Conservation (phyloP, 2,329 filamentous ascomycete species). For the Didymosphaeria variabile region DNA sequence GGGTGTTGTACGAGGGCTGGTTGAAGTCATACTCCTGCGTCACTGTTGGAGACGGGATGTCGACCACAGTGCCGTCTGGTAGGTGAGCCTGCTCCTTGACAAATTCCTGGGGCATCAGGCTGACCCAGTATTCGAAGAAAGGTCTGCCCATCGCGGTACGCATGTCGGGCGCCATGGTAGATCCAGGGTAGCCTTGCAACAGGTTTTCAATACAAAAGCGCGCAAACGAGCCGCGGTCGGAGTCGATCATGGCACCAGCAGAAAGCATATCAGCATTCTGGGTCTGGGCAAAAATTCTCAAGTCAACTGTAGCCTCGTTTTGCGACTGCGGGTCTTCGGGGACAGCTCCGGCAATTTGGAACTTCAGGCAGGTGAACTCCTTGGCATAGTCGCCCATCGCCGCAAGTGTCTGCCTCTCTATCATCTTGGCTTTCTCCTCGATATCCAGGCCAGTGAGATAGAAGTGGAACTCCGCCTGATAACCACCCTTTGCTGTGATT, state of each 20-base stretch:
- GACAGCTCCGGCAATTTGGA: slow-evolving; percentile 46
- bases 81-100: slow-evolving; percentile 29
- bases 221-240: slow-evolving; percentile 31
- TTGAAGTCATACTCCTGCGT: slow-evolving; percentile 27
- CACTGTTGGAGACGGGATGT: slow-evolving; percentile 23
- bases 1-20: slow-evolving; percentile 26
- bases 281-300: slow-evolving; percentile 37
- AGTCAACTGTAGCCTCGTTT: slow-evolving; percentile 36
- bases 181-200: slow-evolving; percentile 32
- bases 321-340: slow-evolving; percentile 31
- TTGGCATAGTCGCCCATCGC: slow-evolving; percentile 49
- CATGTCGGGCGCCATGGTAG: slow-evolving; percentile 34
- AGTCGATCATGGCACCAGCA: slow-evolving; percentile 27
- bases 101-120: slow-evolving; percentile 26
- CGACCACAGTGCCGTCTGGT: slow-evolving; percentile 23
- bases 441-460: slow-evolving; percentile 57
- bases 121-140: slow-evolving; percentile 36
- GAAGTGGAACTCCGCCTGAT: slow-evolving; percentile 57
- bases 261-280: slow-evolving; percentile 27
- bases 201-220: slow-evolving; percentile 32
- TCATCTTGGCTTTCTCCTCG: slow-evolving; percentile 54
- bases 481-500: slow-evolving; percentile 56
- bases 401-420: slow-evolving; percentile 46
- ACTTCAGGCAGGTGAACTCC: slow-evolving; percentile 48
- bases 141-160: slow-evolving; percentile 31